A percentile compares a stretch with the other conserved stretches of the same genome.
Conservation (phyloP, 805 yeast genomes). For the Cephaloascus albidus region DNA sequence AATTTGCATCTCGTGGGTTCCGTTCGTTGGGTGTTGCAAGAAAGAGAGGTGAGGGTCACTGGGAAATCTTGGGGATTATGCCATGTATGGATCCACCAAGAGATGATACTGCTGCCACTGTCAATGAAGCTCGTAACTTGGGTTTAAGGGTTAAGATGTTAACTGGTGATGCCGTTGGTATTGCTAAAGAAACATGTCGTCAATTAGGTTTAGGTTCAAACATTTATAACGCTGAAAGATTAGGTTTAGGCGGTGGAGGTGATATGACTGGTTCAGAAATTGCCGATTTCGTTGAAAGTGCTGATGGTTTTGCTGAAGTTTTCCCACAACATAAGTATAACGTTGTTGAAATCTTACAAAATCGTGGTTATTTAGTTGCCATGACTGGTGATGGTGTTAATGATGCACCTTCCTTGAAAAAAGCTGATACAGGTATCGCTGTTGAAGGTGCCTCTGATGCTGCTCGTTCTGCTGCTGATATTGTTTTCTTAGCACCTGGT, state of each 20-base stretch:
- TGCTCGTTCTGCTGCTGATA: conserved; percentile 95
- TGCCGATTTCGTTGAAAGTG: conserved; percentile 95
- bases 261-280: conserved; percentile 96
- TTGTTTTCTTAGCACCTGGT: conserved; percentile 94
- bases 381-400: conserved; percentile 99
- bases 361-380: conserved; percentile 95
- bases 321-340: conserved; percentile 97
- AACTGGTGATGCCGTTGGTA: conserved; percentile 99
- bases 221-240: conserved; percentile 94
- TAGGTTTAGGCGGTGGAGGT: conserved; percentile 91
- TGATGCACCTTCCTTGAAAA: conserved; percentile 96
- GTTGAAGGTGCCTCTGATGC: conserved; percentile 98
- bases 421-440: conserved; percentile 95
- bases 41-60: conserved; percentile 97
- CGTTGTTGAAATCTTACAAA: conserved; percentile 91
- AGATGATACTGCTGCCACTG: conserved; percentile 95
- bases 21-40: conserved; percentile 98
- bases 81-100: conserved; percentile 99
- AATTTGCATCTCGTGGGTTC: conserved; percentile 97
- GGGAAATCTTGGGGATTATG: conserved; percentile 97
- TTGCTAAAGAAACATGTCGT: conserved; percentile 97
- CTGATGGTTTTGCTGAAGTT: conserved; percentile 98
- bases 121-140: conserved; percentile 79
- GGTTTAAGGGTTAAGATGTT: conserved; percentile 97
- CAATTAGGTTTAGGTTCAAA: conserved; percentile 95